These are phyloP conservation scores for Kwoniella sp. DNA, from an alignment of 768 basidiomycete species.

Conservation along the genomic window DNA sequence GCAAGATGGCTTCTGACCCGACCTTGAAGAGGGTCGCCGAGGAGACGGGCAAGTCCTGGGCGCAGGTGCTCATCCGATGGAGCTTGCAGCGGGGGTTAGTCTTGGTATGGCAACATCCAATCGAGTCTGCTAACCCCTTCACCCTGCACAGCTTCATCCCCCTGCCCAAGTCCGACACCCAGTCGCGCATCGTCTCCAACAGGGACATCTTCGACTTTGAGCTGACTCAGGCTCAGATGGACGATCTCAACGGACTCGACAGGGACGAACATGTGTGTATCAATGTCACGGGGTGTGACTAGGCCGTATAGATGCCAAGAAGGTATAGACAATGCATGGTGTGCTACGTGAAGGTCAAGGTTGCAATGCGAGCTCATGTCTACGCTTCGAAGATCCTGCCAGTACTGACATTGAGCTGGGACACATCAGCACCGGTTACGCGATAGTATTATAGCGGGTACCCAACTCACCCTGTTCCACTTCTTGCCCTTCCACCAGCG, in stretches of 20 bases:
- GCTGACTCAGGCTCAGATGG: conserved; percentile 64
- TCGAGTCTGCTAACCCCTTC: no score
- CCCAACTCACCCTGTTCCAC: conserved; percentile 45
- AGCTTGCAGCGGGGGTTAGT: conserved; percentile 53
- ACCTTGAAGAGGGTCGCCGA: conserved; percentile 34
- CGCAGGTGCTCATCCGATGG: conserved; percentile 55
- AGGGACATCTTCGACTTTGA: conserved; percentile 71
- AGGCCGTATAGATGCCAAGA: not conserved
- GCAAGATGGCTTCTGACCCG: conserved; percentile 35
- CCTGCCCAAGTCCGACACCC: conserved; percentile 71
- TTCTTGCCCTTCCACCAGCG: conserved; percentile 42
- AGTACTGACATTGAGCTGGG: conserved; percentile 39
- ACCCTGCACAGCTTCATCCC: conserved; percentile 63
- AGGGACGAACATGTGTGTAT: conserved; percentile 52
- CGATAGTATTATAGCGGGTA: not conserved
- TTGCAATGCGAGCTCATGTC: not conserved
- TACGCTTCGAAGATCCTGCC: conserved; percentile 39
- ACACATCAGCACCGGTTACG: not conserved
- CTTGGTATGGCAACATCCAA: not conserved
- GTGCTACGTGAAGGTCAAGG: not conserved
- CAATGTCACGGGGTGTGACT: conserved; percentile 33
- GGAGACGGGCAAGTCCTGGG: conserved; percentile 48
- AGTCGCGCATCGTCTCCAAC: conserved; percentile 53
- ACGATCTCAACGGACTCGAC: conserved; percentile 64
- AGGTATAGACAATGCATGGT: not conserved